Evolutionary conservation across 352 stramenopile genomes (phyloP), one percentile per base, ranked within the genome.

Genomic region (Phytophthora boehmeriae): DNA sequence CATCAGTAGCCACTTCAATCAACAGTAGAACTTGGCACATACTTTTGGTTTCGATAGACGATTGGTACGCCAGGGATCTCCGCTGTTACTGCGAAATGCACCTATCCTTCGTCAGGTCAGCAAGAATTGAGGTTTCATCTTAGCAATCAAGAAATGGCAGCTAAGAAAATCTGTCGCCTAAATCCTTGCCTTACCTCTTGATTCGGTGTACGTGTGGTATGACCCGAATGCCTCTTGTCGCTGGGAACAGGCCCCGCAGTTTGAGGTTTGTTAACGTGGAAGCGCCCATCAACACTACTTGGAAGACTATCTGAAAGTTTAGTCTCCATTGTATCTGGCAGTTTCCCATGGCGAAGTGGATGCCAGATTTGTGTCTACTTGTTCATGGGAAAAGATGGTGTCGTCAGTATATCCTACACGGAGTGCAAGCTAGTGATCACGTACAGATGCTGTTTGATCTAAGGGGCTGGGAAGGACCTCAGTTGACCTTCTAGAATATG

Each of bases 11-110:
- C 2, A 27, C 13, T 4, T 13, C 9, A 25, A 47, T 46, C 10
- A 39, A 13, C 20, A 13, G 27, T 32, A 48, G 13, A 35, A 17
- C 13, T 32, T 17, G 19, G 44, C 14, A 0, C 32, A 27, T 41
- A 91, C 82, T 89, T 89, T 61, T 88, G 73, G 58, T 86, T 85
- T 5, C 85, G 62, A 41, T 88, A 93, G 1, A 92, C 81, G 35
- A 92, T 83, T 2, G 83, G 85, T 0, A 92, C 78, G 1, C 83
- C 85, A 8, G 83, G 78, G 10, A 86, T 75, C 39, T 90, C 80
- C 9, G 75, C 59, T n/a, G 78, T 83, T 57, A 91, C 83, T 57
- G 73, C 79, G 70, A 93, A 92, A 53, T 83, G 87, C 48, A 93
- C 76, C 80, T 93, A 78, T 70, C 56, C 63, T 74, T 72, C 25